These are phyloP conservation scores for Colletotrichum simmondsii DNA, from an alignment of 2,329 filamentous ascomycete genomes.

Conservation along the genomic window DNA sequence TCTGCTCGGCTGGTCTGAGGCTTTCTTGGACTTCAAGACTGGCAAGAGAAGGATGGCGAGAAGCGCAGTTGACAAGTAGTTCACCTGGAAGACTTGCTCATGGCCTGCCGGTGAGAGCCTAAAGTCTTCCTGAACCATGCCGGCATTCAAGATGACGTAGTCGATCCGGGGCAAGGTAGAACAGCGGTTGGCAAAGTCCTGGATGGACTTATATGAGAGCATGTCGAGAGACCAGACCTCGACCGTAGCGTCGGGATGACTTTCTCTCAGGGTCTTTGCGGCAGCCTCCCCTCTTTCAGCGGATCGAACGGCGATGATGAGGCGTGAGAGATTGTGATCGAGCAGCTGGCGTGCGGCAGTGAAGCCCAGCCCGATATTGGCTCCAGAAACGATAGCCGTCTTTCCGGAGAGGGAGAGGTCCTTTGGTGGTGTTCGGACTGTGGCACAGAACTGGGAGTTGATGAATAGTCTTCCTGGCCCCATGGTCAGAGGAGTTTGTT, in stretches of 20 bases:
- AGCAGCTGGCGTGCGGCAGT: slow-evolving; percentile 54
- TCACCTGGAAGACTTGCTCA: slow-evolving; percentile 60
- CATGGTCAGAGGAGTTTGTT: background rate
- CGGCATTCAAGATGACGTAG: slow-evolving; percentile 49
- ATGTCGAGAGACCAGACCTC: slow-evolving; percentile 57
- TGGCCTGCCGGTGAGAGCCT: slow-evolving; percentile 41
- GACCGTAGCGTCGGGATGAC: slow-evolving; percentile 45
- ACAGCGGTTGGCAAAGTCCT: slow-evolving; percentile 47
- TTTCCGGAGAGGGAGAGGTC: slow-evolving; percentile 44
- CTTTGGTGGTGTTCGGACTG: slow-evolving; percentile 35
- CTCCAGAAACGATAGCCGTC: slow-evolving; percentile 60
- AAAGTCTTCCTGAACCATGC: slow-evolving; percentile 39
- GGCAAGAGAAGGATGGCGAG: slow-evolving; percentile 51
- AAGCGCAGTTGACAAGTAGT: slow-evolving; percentile 63
- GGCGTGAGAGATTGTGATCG: slow-evolving; percentile 46
- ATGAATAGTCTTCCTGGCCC: slow-evolving; percentile 35
- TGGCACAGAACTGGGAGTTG: slow-evolving; percentile 41
- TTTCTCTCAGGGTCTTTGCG: slow-evolving; percentile 42
- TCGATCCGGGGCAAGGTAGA: slow-evolving; percentile 49
- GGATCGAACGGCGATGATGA: slow-evolving; percentile 61
- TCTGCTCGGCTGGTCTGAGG: slow-evolving; percentile 33
- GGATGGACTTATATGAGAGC: slow-evolving; percentile 49
- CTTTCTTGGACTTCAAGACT: slow-evolving; percentile 41
- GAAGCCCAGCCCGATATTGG: slow-evolving; percentile 61
- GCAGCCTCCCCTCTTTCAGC: slow-evolving; percentile 54